Evolutionary conservation across 2,329 filamentous ascomycete genomes (phyloP).

Genomic region (Penicillium sp.): DNA sequence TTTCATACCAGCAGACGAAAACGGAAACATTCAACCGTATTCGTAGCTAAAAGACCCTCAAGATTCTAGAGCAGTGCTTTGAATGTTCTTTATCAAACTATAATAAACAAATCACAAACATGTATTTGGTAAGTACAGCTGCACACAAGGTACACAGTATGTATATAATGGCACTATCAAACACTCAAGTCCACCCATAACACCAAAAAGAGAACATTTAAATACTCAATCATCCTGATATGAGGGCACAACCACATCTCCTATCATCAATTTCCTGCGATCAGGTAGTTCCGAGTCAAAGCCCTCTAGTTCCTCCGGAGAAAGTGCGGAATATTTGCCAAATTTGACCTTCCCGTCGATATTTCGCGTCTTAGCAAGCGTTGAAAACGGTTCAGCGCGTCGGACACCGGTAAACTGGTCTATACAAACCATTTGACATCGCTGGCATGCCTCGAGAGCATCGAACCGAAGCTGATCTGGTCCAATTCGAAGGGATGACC

Average conservation of each 20-base stretch:
- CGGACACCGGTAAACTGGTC: slow-evolving; percentile 78
- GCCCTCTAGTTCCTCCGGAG: slow-evolving; percentile 28
- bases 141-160: neutral
- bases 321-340: slow-evolving; percentile 68
- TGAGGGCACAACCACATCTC: slow-evolving; percentile 39
- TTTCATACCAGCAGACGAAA: neutral
- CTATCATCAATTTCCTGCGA: slow-evolving; percentile 38
- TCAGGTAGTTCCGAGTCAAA: slow-evolving; percentile 17
- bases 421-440: slow-evolving; percentile 96
- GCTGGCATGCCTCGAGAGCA: slow-evolving; percentile 77
- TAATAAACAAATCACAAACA: neutral
- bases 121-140: neutral
- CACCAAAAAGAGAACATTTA: neutral
- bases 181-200: neutral
- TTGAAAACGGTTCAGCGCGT: slow-evolving; percentile 82
- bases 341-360: slow-evolving; percentile 85
- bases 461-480: slow-evolving; percentile 40
- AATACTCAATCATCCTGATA: slow-evolving; percentile 23
- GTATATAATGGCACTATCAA: neutral
- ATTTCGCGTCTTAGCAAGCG: slow-evolving; percentile 80
- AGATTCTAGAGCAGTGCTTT: neutral
- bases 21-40: neutral
- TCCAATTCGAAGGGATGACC: slow-evolving; percentile 69
- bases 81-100: neutral
- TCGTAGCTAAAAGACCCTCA: no score